These are phyloP conservation scores for Ustilago esculenta DNA, from an alignment of 1,284 basidiomycete species.

Conservation along the genomic window DNA sequence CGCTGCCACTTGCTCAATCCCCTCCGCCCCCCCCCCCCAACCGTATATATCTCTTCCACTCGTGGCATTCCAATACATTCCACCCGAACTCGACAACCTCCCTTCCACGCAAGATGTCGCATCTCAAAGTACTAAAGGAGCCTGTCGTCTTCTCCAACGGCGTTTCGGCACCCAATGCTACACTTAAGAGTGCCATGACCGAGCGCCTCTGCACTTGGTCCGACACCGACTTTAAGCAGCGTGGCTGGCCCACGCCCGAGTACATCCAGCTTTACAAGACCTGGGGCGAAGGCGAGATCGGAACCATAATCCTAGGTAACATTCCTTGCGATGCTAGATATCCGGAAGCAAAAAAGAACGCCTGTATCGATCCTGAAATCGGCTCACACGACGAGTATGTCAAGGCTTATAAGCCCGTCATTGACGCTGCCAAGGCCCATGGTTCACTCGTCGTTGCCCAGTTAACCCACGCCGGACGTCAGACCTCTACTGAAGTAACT, in stretches of 20 bases:
- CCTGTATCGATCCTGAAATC: conserved; percentile 52
- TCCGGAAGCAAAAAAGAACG: conserved; percentile 51
- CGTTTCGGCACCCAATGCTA: conserved; percentile 49
- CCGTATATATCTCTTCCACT: background rate
- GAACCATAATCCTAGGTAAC: conserved; percentile 59
- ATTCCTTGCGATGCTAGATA: conserved; percentile 49
- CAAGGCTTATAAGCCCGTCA: conserved; percentile 56
- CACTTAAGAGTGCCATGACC: conserved; percentile 61
- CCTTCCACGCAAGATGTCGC: conserved; percentile 22
- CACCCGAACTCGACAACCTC: too few species aligned
- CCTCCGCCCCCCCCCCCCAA: too few species aligned
- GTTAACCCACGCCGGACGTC: conserved; percentile 69
- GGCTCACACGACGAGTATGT: conserved; percentile 47
- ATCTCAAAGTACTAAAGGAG: conserved; percentile 45
- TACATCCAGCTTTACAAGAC: conserved; percentile 59
- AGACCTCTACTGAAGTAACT: conserved; percentile 53
- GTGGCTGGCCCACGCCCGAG: conserved; percentile 55
- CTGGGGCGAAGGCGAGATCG: conserved; percentile 59
- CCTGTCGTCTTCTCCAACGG: conserved; percentile 46
- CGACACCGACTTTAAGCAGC: conserved; percentile 53
- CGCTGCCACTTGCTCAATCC: too few species aligned
- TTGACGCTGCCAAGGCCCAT: conserved; percentile 68
- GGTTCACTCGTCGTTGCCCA: conserved; percentile 69
- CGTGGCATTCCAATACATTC: too few species aligned
- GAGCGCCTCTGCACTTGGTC: conserved; percentile 60